Base-by-base conservation (phyloP, 257 asterid genomes). In the Solanum virginianum region DNA sequence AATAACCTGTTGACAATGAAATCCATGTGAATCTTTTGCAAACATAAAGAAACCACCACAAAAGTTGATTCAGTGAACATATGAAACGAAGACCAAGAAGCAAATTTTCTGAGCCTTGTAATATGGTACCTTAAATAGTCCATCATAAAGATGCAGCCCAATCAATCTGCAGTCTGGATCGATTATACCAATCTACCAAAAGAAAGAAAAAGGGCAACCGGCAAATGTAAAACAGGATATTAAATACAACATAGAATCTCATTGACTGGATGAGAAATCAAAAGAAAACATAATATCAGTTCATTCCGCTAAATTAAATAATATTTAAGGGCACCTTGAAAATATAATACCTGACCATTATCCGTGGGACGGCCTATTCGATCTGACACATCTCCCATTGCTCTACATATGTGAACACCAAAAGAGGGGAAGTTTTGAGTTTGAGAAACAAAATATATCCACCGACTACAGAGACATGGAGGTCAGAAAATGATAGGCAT, bases 371-470 rank as follows among this genome's bases (percentile, higher is more conserved):
- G 95, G 43, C 98, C 98, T 85, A 93, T 94, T 87, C 97, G 93
- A 88, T 95, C 98, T 20, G 98, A 95, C 79, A 95, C 98, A 91
- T 95, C 98, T 29, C 98, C 98, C 97, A 93, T 94, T 20, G 98
- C 97, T 90, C 98, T 95, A 90, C 86, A 83, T 15, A 32, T 71
- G 43, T 54, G 63, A 84, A 43, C 63, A 83, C 54, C 74, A 84
- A 49, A 79, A 79, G 7, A 53, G 41, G 65, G 82, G 65, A 51
- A 51, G 45, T 51, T 45, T 29, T 16, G 83, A 53, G 63, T 53
- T 79, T 53, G 83, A 16, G 65, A 79, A 53, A 53, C 65, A 51
- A 79, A 77, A 51, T 17, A 53, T 79, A 29, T 53, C 22, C 49
- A 29, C 65, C 0, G 17, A 26, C 29, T 79, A 53, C 10, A 51